phyloP scores from a whole-genome alignment of 768 basidiomycete genomes.

The Hericium coralloides region DNA sequence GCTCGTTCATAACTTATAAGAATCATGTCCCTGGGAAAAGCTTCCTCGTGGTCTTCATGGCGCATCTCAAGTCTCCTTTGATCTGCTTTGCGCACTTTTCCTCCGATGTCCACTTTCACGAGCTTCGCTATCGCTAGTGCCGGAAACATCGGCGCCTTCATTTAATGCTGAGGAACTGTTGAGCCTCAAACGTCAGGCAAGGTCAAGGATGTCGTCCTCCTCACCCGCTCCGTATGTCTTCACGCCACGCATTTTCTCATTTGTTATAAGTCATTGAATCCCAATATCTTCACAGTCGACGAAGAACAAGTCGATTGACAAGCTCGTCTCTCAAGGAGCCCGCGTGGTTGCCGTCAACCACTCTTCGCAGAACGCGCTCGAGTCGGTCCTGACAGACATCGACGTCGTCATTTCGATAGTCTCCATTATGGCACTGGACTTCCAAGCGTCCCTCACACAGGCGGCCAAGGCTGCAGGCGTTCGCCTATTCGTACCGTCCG shows the following conservation, averaged over 20 bases:
- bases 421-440: not conserved
- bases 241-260: not conserved
- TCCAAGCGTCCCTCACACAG: not conserved
- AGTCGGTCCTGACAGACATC: not conserved
- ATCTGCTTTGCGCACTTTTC: not conserved
- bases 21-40: too few species aligned
- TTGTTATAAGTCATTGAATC: not conserved
- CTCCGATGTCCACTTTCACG: not conserved
- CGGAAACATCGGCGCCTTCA: not conserved
- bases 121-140: not conserved
- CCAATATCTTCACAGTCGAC: not conserved
- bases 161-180: not conserved
- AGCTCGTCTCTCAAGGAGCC: not conserved
- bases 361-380: not conserved
- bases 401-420: not conserved
- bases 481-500: constrained; percentile 1
- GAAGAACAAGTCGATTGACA: not conserved
- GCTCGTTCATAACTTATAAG: too few species aligned
- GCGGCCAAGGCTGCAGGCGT: constrained; percentile 3
- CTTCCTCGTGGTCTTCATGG: too few species aligned
- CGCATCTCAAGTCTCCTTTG: too few species aligned
- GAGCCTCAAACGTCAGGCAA: not conserved
- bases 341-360: not conserved
- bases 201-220: not conserved
- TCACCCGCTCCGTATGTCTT: not conserved